Evolutionary conservation across 352 stramenopile species (phyloP).

Genomic region (Pythium plurisporium): DNA sequence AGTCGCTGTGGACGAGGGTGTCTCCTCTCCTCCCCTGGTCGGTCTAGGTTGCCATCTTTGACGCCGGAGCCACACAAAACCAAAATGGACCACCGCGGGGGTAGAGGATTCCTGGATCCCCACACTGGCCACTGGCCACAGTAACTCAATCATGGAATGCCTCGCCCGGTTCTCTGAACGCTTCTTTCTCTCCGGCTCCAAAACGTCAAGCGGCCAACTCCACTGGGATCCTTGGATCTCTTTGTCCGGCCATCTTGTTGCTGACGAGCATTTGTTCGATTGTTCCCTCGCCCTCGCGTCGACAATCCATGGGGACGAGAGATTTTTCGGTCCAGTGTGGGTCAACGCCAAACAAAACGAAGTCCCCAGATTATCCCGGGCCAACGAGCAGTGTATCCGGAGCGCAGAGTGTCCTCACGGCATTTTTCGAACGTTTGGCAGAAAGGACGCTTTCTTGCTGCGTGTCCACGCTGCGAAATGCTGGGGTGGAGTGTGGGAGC

Average conservation of each 20-base stretch:
- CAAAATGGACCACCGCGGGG: too few species aligned
- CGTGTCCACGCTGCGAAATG: not conserved
- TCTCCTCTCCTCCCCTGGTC: too few species aligned
- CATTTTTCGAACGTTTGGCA: slow-evolving; percentile 11
- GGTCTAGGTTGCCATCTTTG: too few species aligned
- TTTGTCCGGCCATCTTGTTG: not conserved
- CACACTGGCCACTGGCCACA: not conserved
- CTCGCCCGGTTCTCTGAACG: not conserved
- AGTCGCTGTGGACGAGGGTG: too few species aligned
- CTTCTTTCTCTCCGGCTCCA: slow-evolving; percentile 3
- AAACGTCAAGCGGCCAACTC: not conserved
- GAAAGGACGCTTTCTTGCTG: not conserved
- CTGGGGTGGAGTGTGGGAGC: not conserved
- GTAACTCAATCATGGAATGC: not conserved
- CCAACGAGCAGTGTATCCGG: too few species aligned
- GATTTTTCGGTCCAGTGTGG: not conserved
- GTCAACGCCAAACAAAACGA: too few species aligned
- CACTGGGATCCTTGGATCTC: not conserved
- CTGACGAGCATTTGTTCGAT: not conserved
- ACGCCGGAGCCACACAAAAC: too few species aligned
- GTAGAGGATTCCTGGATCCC: not conserved
- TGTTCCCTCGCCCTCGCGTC: not conserved
- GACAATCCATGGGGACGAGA: not conserved
- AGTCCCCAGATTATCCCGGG: too few species aligned
- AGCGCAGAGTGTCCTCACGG: slow-evolving; percentile 1